A percentile compares a stretch with the other conserved stretches of the same genome.
Evolutionary conservation across 2,329 filamentous ascomycete genomes (phyloP).

Genomic region (Chalaropsis ovoidea): DNA sequence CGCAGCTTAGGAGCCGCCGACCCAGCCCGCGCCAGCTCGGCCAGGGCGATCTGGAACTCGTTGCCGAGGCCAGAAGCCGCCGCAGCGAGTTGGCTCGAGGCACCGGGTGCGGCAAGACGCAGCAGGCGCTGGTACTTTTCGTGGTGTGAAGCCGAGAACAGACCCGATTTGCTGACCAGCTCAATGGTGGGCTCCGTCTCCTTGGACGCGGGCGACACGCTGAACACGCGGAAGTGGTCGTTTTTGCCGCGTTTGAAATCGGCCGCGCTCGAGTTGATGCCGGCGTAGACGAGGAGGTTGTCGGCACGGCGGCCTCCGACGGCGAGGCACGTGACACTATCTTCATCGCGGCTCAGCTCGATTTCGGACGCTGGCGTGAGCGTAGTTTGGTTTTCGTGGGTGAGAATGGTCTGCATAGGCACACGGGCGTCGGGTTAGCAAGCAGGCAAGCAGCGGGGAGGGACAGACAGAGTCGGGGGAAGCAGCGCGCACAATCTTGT

Average conservation of each 20-base stretch:
- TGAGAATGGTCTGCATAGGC: slow-evolving; percentile 53
- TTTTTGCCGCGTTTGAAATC: slow-evolving; percentile 69
- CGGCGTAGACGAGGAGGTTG: slow-evolving; percentile 50
- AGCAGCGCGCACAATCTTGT: slow-evolving; percentile 64
- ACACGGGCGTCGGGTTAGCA: background rate
- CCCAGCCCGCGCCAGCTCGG: slow-evolving; percentile 51
- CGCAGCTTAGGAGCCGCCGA: slow-evolving; percentile 38
- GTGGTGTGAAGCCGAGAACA: slow-evolving; percentile 42
- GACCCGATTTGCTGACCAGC: slow-evolving; percentile 42
- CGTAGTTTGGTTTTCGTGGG: slow-evolving; percentile 55
- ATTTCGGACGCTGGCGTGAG: slow-evolving; percentile 59
- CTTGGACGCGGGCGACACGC: slow-evolving; percentile 37
- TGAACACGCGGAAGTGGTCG: slow-evolving; percentile 70
- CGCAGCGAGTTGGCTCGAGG: slow-evolving; percentile 57
- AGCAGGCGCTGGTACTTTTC: slow-evolving; percentile 52
- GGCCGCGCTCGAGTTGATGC: slow-evolving; percentile 69
- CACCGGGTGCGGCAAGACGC: slow-evolving; percentile 44
- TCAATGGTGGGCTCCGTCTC: slow-evolving; percentile 31
- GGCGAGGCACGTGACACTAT: slow-evolving; percentile 76
- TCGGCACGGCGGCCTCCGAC: slow-evolving; percentile 52
- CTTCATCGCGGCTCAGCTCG: slow-evolving; percentile 71
- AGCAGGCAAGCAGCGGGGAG: background rate
- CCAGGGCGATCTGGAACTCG: slow-evolving; percentile 68
- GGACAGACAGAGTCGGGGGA: background rate
- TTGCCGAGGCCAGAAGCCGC: slow-evolving; percentile 69